phyloP scores from a whole-genome alignment of 2,329 filamentous ascomycete species.

The Colletotrichum sp. region DNA sequence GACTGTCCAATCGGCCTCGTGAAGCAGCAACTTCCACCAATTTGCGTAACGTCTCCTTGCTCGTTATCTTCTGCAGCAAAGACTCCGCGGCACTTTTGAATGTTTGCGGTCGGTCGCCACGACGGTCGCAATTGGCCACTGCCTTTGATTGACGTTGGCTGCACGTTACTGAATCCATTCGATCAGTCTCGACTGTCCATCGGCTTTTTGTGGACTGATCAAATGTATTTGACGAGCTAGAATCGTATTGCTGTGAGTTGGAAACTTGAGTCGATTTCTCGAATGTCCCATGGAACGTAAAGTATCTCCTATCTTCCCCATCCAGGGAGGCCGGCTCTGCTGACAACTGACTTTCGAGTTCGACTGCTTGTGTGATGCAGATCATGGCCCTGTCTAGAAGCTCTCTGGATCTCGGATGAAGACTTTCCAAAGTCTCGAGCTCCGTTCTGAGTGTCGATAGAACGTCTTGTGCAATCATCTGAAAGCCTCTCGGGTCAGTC shows the following conservation, averaged over 20 bases:
- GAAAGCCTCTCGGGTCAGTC: neutral
- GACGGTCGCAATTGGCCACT: neutral
- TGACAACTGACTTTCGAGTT: neutral
- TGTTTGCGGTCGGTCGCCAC: accelerated
- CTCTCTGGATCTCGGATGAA: neutral
- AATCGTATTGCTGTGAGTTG: accelerated
- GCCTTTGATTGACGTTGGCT: neutral
- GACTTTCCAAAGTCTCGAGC: neutral
- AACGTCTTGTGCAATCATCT: neutral
- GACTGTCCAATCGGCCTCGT: neutral
- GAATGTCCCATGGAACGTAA: neutral
- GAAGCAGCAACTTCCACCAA: neutral
- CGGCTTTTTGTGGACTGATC: neutral
- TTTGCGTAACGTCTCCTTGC: neutral
- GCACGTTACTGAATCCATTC: accelerated
- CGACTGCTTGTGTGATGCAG: neutral
- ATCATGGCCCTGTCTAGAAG: neutral
- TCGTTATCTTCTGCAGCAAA: neutral
- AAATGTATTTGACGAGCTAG: neutral
- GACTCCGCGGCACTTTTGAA: neutral
- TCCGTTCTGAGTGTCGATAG: neutral
- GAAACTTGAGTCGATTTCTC: neutral
- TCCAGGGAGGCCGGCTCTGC: accelerated
- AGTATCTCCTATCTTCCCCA: neutral
- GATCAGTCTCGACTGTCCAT: neutral